Percentiles rank a stretch among this genome's conserved stretches.
phyloP scores from a whole-genome alignment of 2,329 filamentous ascomycete genomes.

The Aspergillus phoenicis region DNA sequence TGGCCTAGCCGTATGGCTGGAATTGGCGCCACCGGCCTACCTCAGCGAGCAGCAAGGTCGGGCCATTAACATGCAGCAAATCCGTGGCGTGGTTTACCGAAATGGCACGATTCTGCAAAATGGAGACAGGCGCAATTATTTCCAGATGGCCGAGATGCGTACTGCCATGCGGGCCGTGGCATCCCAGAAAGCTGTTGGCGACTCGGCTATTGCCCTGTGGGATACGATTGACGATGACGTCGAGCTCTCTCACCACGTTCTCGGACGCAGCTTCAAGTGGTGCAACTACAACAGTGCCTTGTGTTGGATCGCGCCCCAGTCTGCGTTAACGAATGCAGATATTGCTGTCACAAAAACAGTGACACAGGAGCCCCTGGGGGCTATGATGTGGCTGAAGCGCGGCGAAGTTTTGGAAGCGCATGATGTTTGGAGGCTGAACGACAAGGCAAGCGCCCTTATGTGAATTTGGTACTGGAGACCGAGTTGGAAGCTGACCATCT shows the following conservation, averaged over 20 bases:
- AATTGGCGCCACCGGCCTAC: slow-evolving; percentile 36
- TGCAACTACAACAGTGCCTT: slow-evolving; percentile 42
- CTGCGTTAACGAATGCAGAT: slow-evolving; percentile 33
- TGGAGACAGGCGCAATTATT: slow-evolving; percentile 37
- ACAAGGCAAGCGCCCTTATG: not conserved
- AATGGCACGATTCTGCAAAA: slow-evolving; percentile 37
- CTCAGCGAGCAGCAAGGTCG: slow-evolving; percentile 27
- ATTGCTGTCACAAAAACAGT: slow-evolving; percentile 19
- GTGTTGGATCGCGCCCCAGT: slow-evolving; percentile 37
- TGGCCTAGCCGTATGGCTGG: slow-evolving; percentile 41
- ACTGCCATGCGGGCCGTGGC: slow-evolving; percentile 20
- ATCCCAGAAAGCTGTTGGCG: slow-evolving; percentile 20
- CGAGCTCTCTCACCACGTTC: slow-evolving; percentile 34
- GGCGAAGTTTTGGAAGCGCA: slow-evolving; percentile 38
- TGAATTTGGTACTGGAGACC: too few species aligned
- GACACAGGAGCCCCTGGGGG: slow-evolving; percentile 37
- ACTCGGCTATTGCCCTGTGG: slow-evolving; percentile 29
- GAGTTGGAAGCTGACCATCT: not conserved
- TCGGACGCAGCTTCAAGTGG: slow-evolving; percentile 42
- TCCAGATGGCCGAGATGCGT: slow-evolving; percentile 38
- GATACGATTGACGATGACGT: slow-evolving; percentile 40
- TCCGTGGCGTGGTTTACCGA: slow-evolving; percentile 32
- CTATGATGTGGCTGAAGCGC: slow-evolving; percentile 44
- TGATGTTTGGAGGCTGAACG: slow-evolving; percentile 35
- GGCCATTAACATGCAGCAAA: slow-evolving; percentile 26